Evolutionary conservation across 371 early-diverging fungal species (phyloP).

Genomic region (Lichtheimia corymbifera): DNA sequence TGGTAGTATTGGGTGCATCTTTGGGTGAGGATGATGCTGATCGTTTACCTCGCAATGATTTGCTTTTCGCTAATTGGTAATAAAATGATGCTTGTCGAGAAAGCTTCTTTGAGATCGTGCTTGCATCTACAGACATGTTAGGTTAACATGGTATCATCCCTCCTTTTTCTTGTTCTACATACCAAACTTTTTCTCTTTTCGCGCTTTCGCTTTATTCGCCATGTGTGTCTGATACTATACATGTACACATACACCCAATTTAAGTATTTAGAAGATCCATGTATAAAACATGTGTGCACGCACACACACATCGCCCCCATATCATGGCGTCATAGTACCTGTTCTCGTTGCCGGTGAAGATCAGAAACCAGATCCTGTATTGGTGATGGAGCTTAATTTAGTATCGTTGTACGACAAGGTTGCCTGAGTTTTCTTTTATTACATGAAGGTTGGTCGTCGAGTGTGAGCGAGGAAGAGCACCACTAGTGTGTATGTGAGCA

Average conservation of each 20-base stretch:
- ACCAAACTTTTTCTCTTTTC: background rate
- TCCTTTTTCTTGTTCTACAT: background rate
- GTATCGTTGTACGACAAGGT: constrained; percentile 1
- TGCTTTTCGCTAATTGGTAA: constrained; percentile 7
- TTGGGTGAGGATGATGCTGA: background rate
- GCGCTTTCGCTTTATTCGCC: background rate
- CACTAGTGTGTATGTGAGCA: background rate
- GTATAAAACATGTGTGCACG: too few species aligned
- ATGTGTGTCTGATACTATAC: background rate
- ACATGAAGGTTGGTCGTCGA: constrained; percentile 11
- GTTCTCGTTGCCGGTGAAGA: constrained; percentile 6
- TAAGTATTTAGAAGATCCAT: too few species aligned
- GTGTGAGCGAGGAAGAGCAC: constrained; percentile 8
- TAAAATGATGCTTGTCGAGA: constrained; percentile 3
- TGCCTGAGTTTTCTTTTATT: background rate
- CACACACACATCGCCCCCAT: too few species aligned
- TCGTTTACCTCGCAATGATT: constrained; percentile 2
- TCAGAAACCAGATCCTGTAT: constrained; percentile 9
- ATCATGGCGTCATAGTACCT: background rate
- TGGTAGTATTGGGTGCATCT: background rate
- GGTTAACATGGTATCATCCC: background rate
- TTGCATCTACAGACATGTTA: background rate
- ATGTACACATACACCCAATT: too few species aligned
- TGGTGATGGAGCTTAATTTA: constrained; percentile 2
- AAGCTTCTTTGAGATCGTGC: background rate